Evolutionary conservation across 2,329 filamentous ascomycete species (phyloP).

Genomic region (Didymellaceae sp.): DNA sequence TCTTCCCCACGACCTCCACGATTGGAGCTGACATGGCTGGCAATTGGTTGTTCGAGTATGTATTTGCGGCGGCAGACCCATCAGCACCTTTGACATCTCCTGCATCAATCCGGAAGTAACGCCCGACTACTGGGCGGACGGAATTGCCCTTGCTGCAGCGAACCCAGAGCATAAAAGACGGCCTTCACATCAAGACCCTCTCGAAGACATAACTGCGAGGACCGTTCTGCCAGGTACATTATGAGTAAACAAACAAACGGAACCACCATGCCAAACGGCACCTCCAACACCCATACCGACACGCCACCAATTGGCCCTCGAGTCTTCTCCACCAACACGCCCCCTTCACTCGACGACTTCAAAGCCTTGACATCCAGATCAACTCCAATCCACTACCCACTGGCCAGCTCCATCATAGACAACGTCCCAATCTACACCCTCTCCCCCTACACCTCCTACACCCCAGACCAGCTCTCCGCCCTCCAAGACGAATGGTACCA

Average conservation of each 20-base stretch:
- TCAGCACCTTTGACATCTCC: no score
- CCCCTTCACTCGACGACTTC: conserved; percentile 54
- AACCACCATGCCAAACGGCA: background rate
- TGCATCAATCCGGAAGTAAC: background rate
- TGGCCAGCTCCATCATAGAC: conserved; percentile 53
- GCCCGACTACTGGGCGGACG: background rate
- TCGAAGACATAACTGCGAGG: background rate
- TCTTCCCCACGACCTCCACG: background rate
- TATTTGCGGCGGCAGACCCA: no score
- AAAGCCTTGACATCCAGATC: conserved; percentile 54
- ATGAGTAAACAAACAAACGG: conserved; percentile 8
- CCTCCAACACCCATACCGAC: background rate
- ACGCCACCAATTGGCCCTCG: conserved; percentile 28
- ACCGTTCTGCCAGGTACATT: no score
- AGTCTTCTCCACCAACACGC: conserved; percentile 35
- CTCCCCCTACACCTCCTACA: conserved; percentile 43
- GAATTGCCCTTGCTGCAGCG: background rate
- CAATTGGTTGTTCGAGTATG: no score
- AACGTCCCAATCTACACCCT: conserved; percentile 66
- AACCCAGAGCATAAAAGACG: background rate
- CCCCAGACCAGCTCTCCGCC: conserved; percentile 36
- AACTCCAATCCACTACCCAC: conserved; percentile 53
- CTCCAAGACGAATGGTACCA: conserved; percentile 69
- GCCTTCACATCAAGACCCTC: background rate
- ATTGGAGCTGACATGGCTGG: conserved; percentile 1